Base-by-base conservation (phyloP, 805 yeast genomes). In the Wickerhamomyces bisporus region DNA sequence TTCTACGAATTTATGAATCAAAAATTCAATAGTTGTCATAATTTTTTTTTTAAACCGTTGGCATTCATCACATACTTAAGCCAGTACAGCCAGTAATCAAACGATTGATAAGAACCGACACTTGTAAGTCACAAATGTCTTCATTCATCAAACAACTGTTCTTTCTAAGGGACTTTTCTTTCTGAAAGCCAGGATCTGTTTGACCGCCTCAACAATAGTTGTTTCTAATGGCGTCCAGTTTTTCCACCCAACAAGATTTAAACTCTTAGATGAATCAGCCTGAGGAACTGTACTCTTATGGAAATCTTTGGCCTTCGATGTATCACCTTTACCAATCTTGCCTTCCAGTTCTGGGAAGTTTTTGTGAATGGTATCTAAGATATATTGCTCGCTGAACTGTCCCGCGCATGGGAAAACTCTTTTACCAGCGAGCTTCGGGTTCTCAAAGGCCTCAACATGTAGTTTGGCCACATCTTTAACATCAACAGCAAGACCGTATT, bases 381-480 rank as follows among this genome's bases (percentile, higher is more conserved):
- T 23, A 1, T 17, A 17, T 25, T 49, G 49, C 20, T 44, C 36
- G 14, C 37, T 36, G 36, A 49, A 41, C 6, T 37, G 34, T 5
- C 40, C 52, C 3, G 44, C 38, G 19, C 28, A 38, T 39, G 53
- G 26, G 36, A 58, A 50, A 28, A 62, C 43, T 31, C 67, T 49
- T 45, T 55, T 19, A 21, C 27, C 40, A n/a, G 17, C 15, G 5
- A 32, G 17, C 7, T 32, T 26, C n/a, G 16, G 24, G 41, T 62
- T 66, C 21, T 26, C 32, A 33, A 63, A 53, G 1, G 65, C 66
- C 28, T 50, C 45, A 8, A 65, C 19, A 49, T 68, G 73, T 7
- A 69, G 67, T 29, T 39, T 44, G 6, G 71, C 71, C 16, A 66
- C 71, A 32, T 67, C 71, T 47, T 70, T 53, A 10, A 67, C 71